A percentile compares a stretch with the other conserved stretches of the same genome.
Conservation (phyloP, 257 asterid species). For the Plantago major region DNA sequence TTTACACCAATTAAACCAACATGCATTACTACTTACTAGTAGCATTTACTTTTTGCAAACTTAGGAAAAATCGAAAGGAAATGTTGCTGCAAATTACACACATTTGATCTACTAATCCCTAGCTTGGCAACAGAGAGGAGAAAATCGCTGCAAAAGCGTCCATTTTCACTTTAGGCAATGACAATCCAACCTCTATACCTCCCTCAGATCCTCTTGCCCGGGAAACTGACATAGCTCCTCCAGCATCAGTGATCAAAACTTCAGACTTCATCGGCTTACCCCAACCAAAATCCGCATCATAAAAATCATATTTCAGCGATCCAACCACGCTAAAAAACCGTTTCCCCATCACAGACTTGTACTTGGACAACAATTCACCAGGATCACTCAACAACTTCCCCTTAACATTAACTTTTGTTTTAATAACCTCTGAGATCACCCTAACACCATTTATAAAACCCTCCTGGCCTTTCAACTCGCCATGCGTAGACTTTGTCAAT, state of each 20-base stretch:
- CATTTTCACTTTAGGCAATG: conserved; percentile 3
- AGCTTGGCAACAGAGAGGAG: conserved; percentile 2
- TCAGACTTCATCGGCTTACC: not conserved
- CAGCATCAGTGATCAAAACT: conserved; percentile 3
- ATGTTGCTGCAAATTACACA: too few relatives aligned
- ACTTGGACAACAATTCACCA: not conserved
- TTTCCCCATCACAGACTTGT: not conserved
- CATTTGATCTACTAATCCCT: too few relatives aligned
- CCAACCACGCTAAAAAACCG: conserved; percentile 12
- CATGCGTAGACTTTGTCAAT: conserved; percentile 6
- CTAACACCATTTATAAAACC: conserved; percentile 22
- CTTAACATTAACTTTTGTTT: conserved; percentile 6
- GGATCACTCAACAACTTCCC: conserved; percentile 1
- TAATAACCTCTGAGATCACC: conserved; percentile 19
- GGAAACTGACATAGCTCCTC: conserved; percentile 8
- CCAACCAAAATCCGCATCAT: too few relatives aligned
- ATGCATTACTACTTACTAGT: too few relatives aligned
- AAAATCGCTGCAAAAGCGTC: conserved; percentile 14
- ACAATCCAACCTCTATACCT: conserved; percentile 14
- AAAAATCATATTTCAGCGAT: not conserved
- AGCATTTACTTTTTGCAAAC: too few relatives aligned
- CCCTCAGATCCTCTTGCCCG: conserved; percentile 6
- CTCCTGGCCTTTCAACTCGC: conserved; percentile 19
- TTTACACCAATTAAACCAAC: too few relatives aligned
- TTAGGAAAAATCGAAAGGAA: too few relatives aligned